Percentiles rank a stretch among this genome's conserved stretches.
phyloP scores from a whole-genome alignment of 2,329 filamentous ascomycete genomes.

The Penicillium sp. region DNA sequence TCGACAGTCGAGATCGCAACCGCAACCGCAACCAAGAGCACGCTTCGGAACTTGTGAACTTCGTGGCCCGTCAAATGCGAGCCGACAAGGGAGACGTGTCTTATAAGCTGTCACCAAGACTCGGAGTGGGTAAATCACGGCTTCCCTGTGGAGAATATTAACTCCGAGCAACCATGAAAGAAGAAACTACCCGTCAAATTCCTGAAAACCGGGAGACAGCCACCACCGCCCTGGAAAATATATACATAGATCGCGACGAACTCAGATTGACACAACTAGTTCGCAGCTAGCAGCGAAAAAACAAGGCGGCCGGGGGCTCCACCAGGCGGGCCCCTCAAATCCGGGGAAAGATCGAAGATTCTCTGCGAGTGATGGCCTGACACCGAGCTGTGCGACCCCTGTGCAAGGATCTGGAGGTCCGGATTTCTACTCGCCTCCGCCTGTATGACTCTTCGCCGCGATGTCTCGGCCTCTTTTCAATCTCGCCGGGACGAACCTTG shows the following conservation, averaged over 20 bases:
- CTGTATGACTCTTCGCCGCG: conserved; percentile 12
- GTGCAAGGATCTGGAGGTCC: conserved; percentile 14
- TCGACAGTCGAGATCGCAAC: neutral
- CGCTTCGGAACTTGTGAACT: neutral
- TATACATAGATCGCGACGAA: neutral
- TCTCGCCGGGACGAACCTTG: conserved; percentile 3
- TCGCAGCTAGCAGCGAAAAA: neutral
- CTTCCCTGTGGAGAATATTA: neutral
- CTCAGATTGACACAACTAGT: neutral
- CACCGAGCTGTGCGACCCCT: conserved; percentile 17
- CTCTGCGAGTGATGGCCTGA: conserved; percentile 19
- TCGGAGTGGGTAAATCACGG: neutral
- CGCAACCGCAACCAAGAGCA: neutral
- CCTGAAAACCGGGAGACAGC: conserved; percentile 1
- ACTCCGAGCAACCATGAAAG: neutral
- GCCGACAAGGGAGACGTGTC: neutral
- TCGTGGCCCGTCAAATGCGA: neutral
- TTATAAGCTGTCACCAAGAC: neutral
- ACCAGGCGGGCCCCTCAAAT: conserved; percentile 3
- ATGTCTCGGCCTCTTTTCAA: conserved; percentile 21
- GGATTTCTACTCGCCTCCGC: conserved; percentile 13
- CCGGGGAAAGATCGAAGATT: conserved; percentile 15
- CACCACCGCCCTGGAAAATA: neutral
- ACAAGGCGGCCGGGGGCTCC: neutral
- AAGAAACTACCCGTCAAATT: conserved; percentile 1